Evolutionary conservation across 768 basidiomycete genomes (phyloP).

Genomic region (Crassisporium funariophilum): DNA sequence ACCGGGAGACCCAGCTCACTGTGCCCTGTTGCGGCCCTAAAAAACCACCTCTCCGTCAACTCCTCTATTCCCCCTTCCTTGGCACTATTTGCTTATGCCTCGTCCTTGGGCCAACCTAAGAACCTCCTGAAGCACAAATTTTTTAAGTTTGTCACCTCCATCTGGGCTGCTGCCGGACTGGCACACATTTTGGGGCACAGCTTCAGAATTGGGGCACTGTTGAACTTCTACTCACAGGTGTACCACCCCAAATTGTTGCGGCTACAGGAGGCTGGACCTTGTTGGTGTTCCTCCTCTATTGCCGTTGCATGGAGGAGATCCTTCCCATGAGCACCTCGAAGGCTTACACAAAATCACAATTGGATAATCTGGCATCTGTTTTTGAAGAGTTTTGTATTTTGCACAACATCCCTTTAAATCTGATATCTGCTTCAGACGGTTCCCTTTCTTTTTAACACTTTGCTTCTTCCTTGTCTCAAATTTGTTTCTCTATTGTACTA

Average conservation of each 20-base stretch:
- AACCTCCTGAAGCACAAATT: not conserved
- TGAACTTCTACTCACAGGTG: slow-evolving; percentile 16
- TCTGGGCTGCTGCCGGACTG: not conserved
- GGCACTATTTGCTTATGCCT: slow-evolving; percentile 6
- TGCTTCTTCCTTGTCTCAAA: not conserved
- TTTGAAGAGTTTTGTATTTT: slow-evolving; percentile 1
- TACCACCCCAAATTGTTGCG: slow-evolving; percentile 26
- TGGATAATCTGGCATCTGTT: not conserved
- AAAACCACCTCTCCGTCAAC: slow-evolving; percentile 18
- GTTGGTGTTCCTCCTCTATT: slow-evolving; percentile 30
- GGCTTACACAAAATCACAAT: not conserved
- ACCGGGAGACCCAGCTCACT: slow-evolving; percentile 10
- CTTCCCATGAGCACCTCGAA: slow-evolving; percentile 11
- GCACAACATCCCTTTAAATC: not conserved
- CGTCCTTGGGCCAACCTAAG: not conserved
- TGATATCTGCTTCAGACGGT: not conserved
- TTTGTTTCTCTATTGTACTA: too few species aligned
- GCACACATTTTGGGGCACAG: slow-evolving; percentile 17
- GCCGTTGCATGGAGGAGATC: slow-evolving; percentile 20
- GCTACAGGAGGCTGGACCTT: slow-evolving; percentile 28
- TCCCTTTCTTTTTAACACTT: not conserved
- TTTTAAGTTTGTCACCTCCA: not conserved
- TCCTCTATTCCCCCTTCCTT: not conserved
- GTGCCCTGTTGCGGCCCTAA: slow-evolving; percentile 21
- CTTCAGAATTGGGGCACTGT: slow-evolving; percentile 33